Conservation (phyloP, 805 yeast genomes). For the Starmerella vaccinii region DNA sequence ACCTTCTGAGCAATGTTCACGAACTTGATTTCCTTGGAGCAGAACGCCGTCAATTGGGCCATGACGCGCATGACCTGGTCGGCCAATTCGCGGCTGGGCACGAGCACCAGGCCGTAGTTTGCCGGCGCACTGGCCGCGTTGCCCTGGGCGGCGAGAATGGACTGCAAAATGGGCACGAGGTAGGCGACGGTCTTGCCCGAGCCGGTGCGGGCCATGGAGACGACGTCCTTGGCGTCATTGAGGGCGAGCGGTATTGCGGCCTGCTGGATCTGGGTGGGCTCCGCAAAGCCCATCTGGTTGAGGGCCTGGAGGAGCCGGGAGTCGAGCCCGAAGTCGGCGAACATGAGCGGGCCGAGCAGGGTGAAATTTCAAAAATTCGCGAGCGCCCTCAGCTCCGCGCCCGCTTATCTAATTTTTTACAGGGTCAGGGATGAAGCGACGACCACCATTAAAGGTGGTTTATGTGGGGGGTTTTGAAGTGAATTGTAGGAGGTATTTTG, state of each 20-base stretch:
- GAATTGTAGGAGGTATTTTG: no score
- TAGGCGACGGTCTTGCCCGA: constrained; percentile 94
- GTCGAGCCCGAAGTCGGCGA: constrained; percentile 72
- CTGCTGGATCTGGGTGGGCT: constrained; percentile 85
- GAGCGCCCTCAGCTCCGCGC: not conserved
- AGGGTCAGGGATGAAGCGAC: not conserved
- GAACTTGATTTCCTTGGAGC: constrained; percentile 47
- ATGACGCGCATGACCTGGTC: constrained; percentile 70
- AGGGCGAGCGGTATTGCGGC: constrained; percentile 87
- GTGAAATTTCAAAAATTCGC: constrained; percentile 2
- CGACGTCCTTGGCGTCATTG: constrained; percentile 80
- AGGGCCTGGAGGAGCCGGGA: constrained; percentile 77
- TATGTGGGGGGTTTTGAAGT: no score
- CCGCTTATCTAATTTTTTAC: constrained; percentile 14
- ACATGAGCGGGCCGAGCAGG: constrained; percentile 27
- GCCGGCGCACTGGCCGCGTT: no score
- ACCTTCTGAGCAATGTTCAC: constrained; percentile 56
- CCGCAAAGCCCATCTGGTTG: constrained; percentile 62
- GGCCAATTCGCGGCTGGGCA: constrained; percentile 87
- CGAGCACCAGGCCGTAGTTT: constrained; percentile 53
- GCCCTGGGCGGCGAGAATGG: constrained; percentile 46
- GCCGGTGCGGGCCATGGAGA: constrained; percentile 91
- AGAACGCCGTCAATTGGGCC: constrained; percentile 59
- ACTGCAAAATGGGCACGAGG: constrained; percentile 74
- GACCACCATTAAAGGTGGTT: no score